Conservation (phyloP, 2,329 filamentous ascomycete genomes). For the Colletotrichum sp. region DNA sequence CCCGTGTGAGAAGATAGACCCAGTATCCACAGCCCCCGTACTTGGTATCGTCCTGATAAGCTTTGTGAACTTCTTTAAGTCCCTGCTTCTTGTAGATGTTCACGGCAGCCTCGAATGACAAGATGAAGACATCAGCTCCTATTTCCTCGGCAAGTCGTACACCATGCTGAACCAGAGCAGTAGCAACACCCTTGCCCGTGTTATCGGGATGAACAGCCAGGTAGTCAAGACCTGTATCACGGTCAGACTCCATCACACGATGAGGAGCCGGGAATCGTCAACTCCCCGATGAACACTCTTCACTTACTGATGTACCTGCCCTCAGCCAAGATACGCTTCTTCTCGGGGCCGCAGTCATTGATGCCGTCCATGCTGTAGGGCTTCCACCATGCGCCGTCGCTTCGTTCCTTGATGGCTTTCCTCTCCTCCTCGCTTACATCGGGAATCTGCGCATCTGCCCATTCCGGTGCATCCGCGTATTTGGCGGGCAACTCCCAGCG, state of each 20-base stretch:
- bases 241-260: background rate
- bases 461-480: background rate
- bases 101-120: conserved; percentile 25
- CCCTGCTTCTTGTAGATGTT: conserved; percentile 28
- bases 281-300: background rate
- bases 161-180: conserved; percentile 27
- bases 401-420: background rate
- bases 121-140: conserved; percentile 28
- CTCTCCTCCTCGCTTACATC: conserved; percentile 19
- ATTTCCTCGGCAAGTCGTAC: conserved; percentile 27
- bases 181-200: conserved; percentile 30
- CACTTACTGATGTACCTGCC: conserved; percentile 22
- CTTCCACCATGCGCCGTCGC: conserved; percentile 15
- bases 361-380: background rate
- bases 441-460: conserved; percentile 18
- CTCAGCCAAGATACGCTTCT: background rate
- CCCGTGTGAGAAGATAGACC: background rate
- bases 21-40: background rate
- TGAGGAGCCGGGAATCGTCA: background rate
- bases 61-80: conserved; percentile 25
- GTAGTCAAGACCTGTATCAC: conserved; percentile 27
- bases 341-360: conserved; percentile 8
- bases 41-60: conserved; percentile 29
- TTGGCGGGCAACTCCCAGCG: conserved; percentile 25
- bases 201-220: conserved; percentile 33